These are phyloP conservation scores for Phellinidium pouzarii DNA, from an alignment of 1,284 basidiomycete genomes.

Conservation along the genomic window DNA sequence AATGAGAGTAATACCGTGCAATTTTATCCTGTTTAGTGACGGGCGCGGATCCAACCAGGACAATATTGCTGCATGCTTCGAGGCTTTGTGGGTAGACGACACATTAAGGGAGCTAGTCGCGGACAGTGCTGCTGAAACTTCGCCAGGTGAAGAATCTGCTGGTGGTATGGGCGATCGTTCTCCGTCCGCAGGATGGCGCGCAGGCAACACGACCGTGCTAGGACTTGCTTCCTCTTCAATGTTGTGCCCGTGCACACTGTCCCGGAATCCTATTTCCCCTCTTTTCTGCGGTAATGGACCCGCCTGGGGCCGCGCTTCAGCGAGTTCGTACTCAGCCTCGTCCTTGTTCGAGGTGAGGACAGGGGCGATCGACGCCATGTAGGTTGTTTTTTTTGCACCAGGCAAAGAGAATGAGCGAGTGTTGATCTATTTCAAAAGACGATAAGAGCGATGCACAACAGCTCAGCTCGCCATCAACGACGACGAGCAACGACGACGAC, in stretches of 20 bases:
- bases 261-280: slow-evolving; percentile 58
- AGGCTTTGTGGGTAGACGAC: slow-evolving; percentile 23
- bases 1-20: slow-evolving; percentile 40
- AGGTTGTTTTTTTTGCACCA: slow-evolving; percentile 10
- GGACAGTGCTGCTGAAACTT: slow-evolving; percentile 20
- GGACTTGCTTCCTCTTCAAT: slow-evolving; percentile 20
- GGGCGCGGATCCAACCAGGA: slow-evolving; percentile 31
- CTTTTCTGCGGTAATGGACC: slow-evolving; percentile 56
- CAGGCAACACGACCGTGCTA: slow-evolving; percentile 26
- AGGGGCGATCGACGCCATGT: slow-evolving; percentile 23
- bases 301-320: slow-evolving; percentile 39
- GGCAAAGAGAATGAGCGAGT: slow-evolving; percentile 9
- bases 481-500: neutral
- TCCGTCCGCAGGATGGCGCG: slow-evolving; percentile 54
- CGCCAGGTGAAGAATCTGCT: slow-evolving; percentile 21
- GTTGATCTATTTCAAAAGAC: slow-evolving; percentile 1
- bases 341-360: slow-evolving; percentile 5
- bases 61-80: slow-evolving; percentile 30
- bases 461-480: neutral
- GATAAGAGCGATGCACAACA: neutral
- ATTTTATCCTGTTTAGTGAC: slow-evolving; percentile 31
- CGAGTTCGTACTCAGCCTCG: slow-evolving; percentile 8
- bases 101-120: slow-evolving; percentile 21
- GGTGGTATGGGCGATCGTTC: slow-evolving; percentile 22
- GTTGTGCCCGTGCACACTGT: slow-evolving; percentile 31